Percentiles rank a stretch among this genome's conserved stretches.
phyloP scores from a whole-genome alignment of 179 eudicot species.

The Dionaea muscipula region DNA sequence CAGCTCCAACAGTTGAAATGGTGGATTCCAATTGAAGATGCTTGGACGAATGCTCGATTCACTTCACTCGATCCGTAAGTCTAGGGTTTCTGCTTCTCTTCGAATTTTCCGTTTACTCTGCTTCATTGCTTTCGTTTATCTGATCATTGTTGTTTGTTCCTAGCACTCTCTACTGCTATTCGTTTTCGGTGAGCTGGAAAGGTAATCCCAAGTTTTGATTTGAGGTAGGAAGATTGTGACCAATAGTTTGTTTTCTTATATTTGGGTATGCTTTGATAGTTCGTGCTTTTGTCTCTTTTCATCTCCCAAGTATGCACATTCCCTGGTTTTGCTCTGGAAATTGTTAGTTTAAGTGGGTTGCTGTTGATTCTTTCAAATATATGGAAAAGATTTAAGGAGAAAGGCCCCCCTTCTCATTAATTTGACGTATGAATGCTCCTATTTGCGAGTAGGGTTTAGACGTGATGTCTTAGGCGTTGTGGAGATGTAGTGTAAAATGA shows the following conservation, averaged over 20 bases:
- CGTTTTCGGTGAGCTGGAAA: not conserved
- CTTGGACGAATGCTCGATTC: constrained; percentile 6
- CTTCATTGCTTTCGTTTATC: not conserved
- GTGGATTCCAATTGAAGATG: no score
- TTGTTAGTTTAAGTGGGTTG: not conserved
- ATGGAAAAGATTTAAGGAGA: not conserved
- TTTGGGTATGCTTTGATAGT: not conserved
- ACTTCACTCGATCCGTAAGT: constrained; percentile 37
- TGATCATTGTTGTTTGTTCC: constrained; percentile 2
- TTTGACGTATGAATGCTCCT: constrained; percentile 4
- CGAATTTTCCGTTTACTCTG: not conserved
- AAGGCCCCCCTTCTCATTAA: no score
- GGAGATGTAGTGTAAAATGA: constrained; percentile 37
- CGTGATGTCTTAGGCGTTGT: constrained; percentile 22
- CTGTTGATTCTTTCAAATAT: not conserved
- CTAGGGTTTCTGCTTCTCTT: not conserved
- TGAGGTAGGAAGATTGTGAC: not conserved
- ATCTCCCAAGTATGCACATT: not conserved
- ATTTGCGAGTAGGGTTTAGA: constrained; percentile 18
- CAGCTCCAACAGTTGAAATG: no score
- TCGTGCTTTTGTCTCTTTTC: not conserved
- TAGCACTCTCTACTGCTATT: not conserved
- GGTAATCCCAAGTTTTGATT: no score
- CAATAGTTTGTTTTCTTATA: not conserved
- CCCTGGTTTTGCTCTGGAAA: not conserved